These are phyloP conservation scores for Aurinia saxatilis DNA, from an alignment of 345 rosid species.

Conservation along the genomic window DNA sequence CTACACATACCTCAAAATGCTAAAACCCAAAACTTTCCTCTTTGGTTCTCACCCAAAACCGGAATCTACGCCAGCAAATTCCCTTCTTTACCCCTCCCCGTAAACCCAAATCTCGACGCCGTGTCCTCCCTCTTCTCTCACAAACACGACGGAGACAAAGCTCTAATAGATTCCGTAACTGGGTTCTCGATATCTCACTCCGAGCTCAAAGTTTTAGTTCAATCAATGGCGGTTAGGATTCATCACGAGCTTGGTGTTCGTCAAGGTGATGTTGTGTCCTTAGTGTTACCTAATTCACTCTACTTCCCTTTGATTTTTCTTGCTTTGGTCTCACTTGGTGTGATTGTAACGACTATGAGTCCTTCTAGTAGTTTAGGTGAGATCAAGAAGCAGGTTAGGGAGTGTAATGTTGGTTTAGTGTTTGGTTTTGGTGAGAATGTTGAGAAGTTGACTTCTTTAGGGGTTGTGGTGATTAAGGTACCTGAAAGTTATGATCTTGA, in stretches of 20 bases:
- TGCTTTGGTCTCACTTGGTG: constrained; percentile 54
- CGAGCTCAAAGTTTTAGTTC: constrained; percentile 39
- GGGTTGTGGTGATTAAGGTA: constrained; percentile 34
- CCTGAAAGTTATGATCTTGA: constrained; percentile 38
- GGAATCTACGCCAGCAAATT: constrained; percentile 61
- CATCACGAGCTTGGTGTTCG: constrained; percentile 37
- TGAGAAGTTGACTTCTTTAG: constrained; percentile 30
- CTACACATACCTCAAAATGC: neutral
- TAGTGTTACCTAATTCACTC: constrained; percentile 64
- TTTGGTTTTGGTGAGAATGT: constrained; percentile 37
- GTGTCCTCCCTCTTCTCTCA: constrained; percentile 61
- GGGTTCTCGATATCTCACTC: constrained; percentile 56
- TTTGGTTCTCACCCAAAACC: constrained; percentile 24
- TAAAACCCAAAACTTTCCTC: constrained; percentile 18
- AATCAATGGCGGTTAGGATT: constrained; percentile 51
- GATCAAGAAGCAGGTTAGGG: constrained; percentile 36
- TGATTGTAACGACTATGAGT: constrained; percentile 58
- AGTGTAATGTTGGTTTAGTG: constrained; percentile 41
- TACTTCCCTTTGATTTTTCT: constrained; percentile 56
- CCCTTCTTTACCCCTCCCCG: constrained; percentile 42
- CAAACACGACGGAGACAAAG: constrained; percentile 33
- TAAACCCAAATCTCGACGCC: constrained; percentile 45
- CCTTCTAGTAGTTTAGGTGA: constrained; percentile 47
- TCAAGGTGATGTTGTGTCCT: constrained; percentile 61
- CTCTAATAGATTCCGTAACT: constrained; percentile 53